Evolutionary conservation across 768 basidiomycete species (phyloP).

Genomic region (Boletus eberwhitei): DNA sequence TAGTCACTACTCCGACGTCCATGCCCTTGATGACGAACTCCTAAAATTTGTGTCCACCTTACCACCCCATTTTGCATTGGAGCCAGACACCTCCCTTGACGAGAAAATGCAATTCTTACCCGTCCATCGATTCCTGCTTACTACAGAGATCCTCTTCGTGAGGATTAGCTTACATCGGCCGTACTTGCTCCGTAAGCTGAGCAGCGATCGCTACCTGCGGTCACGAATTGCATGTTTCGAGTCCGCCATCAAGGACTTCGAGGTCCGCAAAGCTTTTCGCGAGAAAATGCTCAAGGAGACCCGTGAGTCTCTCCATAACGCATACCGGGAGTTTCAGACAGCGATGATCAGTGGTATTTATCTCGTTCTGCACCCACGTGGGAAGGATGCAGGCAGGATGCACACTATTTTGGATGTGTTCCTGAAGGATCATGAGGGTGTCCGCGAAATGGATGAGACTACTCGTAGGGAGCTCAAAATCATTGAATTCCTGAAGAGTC

Average conservation of each 20-base stretch:
- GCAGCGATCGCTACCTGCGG: constrained; percentile 75
- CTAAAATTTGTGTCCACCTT: constrained; percentile 70
- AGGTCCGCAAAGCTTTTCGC: constrained; percentile 69
- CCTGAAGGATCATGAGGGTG: constrained; percentile 51
- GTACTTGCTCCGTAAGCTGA: constrained; percentile 72
- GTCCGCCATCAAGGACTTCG: constrained; percentile 83
- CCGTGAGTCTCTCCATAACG: constrained; percentile 70
- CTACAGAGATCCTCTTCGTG: constrained; percentile 87
- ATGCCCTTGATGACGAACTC: constrained; percentile 79
- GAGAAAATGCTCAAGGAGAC: constrained; percentile 59
- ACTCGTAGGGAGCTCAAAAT: constrained; percentile 80
- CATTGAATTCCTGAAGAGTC: constrained; percentile 75
- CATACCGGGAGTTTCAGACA: constrained; percentile 84
- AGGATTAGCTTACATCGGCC: constrained; percentile 84
- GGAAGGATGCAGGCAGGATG: constrained; percentile 67
- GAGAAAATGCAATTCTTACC: constrained; percentile 62
- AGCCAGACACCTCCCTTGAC: constrained; percentile 78
- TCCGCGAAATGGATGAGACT: constrained; percentile 74
- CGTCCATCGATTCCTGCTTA: constrained; percentile 82
- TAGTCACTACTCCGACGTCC: constrained; percentile 81
- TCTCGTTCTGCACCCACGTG: constrained; percentile 74
- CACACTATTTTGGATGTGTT: constrained; percentile 77
- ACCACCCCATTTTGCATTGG: constrained; percentile 74
- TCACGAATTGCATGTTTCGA: constrained; percentile 89
- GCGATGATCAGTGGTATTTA: constrained; percentile 90